Evolutionary conservation across 805 yeast genomes (phyloP), one percentile per base, ranked within the genome.

Genomic region (Metschnikowia vanudenii): DNA sequence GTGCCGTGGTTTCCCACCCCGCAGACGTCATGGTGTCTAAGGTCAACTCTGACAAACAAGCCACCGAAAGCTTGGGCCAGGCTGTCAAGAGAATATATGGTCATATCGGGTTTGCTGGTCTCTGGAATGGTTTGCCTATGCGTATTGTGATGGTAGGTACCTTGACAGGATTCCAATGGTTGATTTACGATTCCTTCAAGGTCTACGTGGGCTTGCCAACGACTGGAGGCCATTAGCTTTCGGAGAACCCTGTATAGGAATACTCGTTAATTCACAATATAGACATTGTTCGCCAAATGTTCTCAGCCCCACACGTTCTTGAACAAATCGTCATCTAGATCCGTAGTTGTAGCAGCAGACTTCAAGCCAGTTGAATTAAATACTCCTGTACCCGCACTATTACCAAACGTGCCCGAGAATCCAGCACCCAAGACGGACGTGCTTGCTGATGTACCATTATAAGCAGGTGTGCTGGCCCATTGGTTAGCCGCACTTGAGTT

Each of bases 11-110:
- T 14, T 91, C 97, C 22, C 97, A 94, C 67, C 99, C 99, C 17
- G 98, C 98, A n/a, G 99, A 92, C 68, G 97, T 92, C 29, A 84
- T 94, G 96, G 98, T 92, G 20, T 87, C 96, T 40, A 88, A 90
- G 77, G 81, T 94, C 60, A 91, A 88, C 65, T 77, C 85, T 50
- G 90, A 82, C 58, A 81, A 79, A 59, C 69, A 67, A 62, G 76
- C 83, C 29, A 75, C 75, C 41, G 96, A 90, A 71, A 61, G 85
- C 4, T 75, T 79, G 59, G 82, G 84, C 24, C 70, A 73, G 28
- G 94, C 95, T 10, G 75, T 87, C 35, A 58, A 68, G 50, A 80
- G 94, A 60, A 91, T 92, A 59, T 92, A 91, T 67, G 65, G 72
- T 46, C 78, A 81, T 60, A 91, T 92, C 61, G 98, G 98, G 1